Conservation (phyloP, 257 asterid species). For the Solanum pennellii region DNA sequence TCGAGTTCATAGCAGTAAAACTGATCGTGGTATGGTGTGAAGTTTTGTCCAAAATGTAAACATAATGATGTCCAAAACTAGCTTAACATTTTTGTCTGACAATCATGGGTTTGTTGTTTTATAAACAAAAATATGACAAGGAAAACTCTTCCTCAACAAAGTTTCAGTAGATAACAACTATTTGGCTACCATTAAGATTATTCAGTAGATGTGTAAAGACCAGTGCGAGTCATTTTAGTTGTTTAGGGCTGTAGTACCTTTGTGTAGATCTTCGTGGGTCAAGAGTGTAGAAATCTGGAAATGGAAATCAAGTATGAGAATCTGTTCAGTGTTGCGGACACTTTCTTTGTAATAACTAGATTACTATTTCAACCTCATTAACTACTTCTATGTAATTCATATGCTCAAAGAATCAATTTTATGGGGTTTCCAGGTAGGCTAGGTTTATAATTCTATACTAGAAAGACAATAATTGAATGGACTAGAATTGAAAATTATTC, state of each 20-base stretch:
- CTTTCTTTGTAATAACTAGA: not conserved
- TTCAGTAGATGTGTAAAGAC: not conserved
- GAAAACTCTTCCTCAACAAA: not conserved
- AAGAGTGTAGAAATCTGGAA: not conserved
- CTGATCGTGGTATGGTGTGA: too few species aligned
- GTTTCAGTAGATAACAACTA: not conserved
- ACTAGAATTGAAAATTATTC: not conserved
- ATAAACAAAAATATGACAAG: not conserved
- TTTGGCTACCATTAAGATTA: not conserved
- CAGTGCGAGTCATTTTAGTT: not conserved
- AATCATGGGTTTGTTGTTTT: not conserved
- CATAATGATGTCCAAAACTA: not conserved
- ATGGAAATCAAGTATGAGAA: not conserved
- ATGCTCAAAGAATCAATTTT: not conserved
- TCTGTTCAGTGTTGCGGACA: not conserved
- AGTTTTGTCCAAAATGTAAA: too few species aligned
- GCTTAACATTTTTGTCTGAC: not conserved
- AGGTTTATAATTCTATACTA: not conserved
- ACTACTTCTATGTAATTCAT: not conserved
- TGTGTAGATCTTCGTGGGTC: not conserved
- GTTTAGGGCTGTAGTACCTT: not conserved
- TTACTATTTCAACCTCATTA: not conserved
- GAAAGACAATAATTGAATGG: not conserved
- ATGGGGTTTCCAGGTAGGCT: not conserved
- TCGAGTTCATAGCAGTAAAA: too few species aligned